phyloP scores from a whole-genome alignment of 2,329 filamentous ascomycete genomes.

The Penicillium occitanis region DNA sequence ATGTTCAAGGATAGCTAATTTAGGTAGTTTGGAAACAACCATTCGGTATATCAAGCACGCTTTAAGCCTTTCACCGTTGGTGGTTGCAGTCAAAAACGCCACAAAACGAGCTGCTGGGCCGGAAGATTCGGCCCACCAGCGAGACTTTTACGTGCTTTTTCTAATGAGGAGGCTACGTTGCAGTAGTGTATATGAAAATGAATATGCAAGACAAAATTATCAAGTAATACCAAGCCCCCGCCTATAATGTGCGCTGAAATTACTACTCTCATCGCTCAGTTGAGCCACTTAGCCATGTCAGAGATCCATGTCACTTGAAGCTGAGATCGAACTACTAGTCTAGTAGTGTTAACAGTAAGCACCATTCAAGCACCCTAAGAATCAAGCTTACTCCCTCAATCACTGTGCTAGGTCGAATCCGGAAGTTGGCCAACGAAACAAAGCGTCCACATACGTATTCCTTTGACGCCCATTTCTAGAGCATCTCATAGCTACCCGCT shows the following conservation, averaged over 20 bases:
- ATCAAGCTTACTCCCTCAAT: background rate
- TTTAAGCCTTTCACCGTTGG: background rate
- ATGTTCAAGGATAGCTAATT: background rate
- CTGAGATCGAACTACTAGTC: background rate
- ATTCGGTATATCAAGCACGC: background rate
- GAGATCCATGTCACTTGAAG: background rate
- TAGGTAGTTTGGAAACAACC: background rate
- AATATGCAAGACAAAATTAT: background rate
- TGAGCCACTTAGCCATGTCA: background rate
- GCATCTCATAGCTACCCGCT: background rate
- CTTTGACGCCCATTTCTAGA: background rate
- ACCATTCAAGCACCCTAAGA: background rate
- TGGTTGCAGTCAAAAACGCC: slow-evolving; percentile 5
- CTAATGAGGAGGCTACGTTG: background rate
- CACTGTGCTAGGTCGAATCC: background rate
- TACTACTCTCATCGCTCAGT: background rate
- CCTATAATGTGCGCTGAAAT: background rate
- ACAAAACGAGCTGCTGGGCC: slow-evolving; percentile 1
- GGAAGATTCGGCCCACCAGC: background rate
- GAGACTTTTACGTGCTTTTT: background rate
- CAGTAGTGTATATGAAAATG: background rate
- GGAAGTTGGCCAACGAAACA: background rate
- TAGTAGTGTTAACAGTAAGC: background rate
- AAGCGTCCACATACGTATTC: background rate
- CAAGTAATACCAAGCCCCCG: background rate